Percentiles rank a stretch among this genome's conserved stretches.
Conservation (phyloP, 495 filamentous ascomycete species). For the Aspergillus nanangensis region DNA sequence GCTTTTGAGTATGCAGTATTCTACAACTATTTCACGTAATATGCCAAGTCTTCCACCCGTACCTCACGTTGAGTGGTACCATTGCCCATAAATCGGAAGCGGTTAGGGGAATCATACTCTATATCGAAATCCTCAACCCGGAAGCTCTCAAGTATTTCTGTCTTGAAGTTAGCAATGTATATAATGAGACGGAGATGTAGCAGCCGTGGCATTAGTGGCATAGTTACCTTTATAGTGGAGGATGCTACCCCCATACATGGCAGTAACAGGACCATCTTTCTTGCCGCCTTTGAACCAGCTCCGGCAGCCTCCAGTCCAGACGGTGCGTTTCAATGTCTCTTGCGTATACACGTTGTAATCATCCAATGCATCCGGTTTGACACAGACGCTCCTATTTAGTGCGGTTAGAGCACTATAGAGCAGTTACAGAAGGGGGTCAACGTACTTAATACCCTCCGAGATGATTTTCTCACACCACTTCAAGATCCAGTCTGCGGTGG, state of each 20-base stretch:
- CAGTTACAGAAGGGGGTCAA: not conserved
- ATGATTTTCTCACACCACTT: slow-evolving; percentile 38
- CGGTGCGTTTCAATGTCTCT: slow-evolving; percentile 32
- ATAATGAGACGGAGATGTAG: too few relatives aligned
- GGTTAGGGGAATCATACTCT: too few relatives aligned
- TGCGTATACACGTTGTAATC: slow-evolving; percentile 35
- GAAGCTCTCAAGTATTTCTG: too few relatives aligned
- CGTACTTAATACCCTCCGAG: slow-evolving; percentile 37
- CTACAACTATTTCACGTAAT: too few relatives aligned
- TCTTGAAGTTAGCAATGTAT: too few relatives aligned
- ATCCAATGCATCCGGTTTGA: slow-evolving; percentile 30
- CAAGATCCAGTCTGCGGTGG: slow-evolving; percentile 32
- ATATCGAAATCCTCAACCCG: too few relatives aligned
- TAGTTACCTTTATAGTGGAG: not conserved
- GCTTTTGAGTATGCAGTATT: too few relatives aligned
- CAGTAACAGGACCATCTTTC: not conserved
- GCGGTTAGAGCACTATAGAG: not conserved
- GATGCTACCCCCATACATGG: not conserved
- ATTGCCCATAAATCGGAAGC: too few relatives aligned
- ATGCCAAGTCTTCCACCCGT: too few relatives aligned
- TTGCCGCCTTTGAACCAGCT: not conserved
- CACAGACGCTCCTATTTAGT: slow-evolving; percentile 20
- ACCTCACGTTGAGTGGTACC: too few relatives aligned
- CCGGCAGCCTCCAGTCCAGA: slow-evolving; percentile 36
- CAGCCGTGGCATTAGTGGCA: too few relatives aligned